A percentile compares a stretch with the other conserved stretches of the same genome.
Evolutionary conservation across 2,329 filamentous ascomycete species (phyloP).

Genomic region (Hymenoscyphus repandus): DNA sequence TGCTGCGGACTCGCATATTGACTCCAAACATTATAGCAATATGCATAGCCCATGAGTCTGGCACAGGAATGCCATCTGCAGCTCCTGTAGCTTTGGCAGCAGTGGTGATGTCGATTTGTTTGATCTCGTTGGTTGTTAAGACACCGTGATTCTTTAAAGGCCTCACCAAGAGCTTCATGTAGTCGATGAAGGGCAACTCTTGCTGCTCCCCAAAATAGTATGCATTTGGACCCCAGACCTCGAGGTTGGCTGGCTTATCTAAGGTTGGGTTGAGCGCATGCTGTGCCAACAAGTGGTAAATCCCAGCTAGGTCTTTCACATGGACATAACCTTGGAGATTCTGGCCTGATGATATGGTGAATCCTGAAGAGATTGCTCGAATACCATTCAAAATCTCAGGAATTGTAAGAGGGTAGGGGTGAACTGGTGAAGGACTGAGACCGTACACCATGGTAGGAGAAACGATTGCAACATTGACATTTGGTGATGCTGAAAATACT

Average conservation of each 20-base stretch:
- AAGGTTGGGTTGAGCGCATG: not conserved
- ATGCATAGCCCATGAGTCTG: conserved; percentile 7
- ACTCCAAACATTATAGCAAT: conserved; percentile 8
- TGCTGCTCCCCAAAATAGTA: conserved; percentile 13
- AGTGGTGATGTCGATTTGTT: not conserved
- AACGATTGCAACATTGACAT: conserved; percentile 12
- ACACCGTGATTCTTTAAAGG: conserved; percentile 1
- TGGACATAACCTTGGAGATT: conserved; percentile 13
- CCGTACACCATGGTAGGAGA: conserved; percentile 15
- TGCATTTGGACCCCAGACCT: conserved; percentile 8
- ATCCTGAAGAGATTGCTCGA: conserved; percentile 1
- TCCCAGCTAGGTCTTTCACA: conserved; percentile 12
- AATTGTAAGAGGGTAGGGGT: conserved; percentile 11
- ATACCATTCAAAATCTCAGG: conserved; percentile 1
- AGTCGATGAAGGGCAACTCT: conserved; percentile 3
- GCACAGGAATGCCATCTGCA: not conserved
- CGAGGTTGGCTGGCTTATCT: not conserved
- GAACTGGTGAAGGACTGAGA: conserved; percentile 8
- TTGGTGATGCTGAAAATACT: not conserved
- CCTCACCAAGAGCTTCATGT: conserved; percentile 4
- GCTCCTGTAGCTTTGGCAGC: conserved; percentile 1
- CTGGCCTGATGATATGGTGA: conserved; percentile 9
- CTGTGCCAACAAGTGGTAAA: conserved; percentile 9
- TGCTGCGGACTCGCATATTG: conserved; percentile 9
- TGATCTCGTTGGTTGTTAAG: not conserved